These are phyloP conservation scores for Pseudocohnilembus persalinus DNA, from an alignment of 169 alveolate genomes.

Conservation along the genomic window DNA sequence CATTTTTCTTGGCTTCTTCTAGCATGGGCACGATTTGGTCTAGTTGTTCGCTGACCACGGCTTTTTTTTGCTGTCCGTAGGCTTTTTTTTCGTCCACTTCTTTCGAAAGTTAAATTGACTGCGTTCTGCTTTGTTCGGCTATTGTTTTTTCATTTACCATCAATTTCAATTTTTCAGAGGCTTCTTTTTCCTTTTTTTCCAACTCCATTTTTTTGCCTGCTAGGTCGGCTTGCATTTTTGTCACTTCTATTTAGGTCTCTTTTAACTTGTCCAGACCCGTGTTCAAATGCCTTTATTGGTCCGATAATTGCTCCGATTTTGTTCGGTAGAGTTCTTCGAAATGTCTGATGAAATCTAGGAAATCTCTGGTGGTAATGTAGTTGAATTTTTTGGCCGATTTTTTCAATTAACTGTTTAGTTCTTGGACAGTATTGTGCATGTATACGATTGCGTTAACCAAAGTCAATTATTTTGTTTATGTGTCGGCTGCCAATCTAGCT, in stretches of 20 bases:
- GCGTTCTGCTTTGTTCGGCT: conserved; percentile 93
- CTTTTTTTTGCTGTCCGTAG: conserved; percentile 86
- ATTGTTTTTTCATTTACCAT: conserved; percentile 94
- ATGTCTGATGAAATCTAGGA: conserved; percentile 95
- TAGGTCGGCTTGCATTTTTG: conserved; percentile 86
- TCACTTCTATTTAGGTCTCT: conserved; percentile 93
- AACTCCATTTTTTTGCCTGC: conserved; percentile 90
- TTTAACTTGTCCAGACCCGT: conserved; percentile 95
- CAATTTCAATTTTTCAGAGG: conserved; percentile 92
- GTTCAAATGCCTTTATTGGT: conserved; percentile 92
- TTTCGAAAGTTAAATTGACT: conserved; percentile 86
- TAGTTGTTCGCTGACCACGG: conserved; percentile 89
- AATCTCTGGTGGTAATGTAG: conserved; percentile 96
- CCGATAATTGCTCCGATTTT: conserved; percentile 91
- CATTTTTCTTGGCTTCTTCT: conserved; percentile 94
- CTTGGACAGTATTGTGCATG: conserved; percentile 82
- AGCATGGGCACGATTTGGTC: conserved; percentile 96
- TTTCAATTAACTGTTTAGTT: conserved; percentile 69
- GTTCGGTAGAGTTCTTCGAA: conserved; percentile 89
- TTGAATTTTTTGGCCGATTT: conserved; percentile 89
- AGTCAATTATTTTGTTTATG: conserved; percentile 62
- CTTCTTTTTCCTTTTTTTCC: conserved; percentile 92
- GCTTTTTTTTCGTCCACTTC: conserved; percentile 90
- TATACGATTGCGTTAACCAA: conserved; percentile 82
- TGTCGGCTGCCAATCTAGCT: conserved; percentile 42